phyloP scores from a whole-genome alignment of 2,329 filamentous ascomycete species.

The Cordyceps fumosorosea region DNA sequence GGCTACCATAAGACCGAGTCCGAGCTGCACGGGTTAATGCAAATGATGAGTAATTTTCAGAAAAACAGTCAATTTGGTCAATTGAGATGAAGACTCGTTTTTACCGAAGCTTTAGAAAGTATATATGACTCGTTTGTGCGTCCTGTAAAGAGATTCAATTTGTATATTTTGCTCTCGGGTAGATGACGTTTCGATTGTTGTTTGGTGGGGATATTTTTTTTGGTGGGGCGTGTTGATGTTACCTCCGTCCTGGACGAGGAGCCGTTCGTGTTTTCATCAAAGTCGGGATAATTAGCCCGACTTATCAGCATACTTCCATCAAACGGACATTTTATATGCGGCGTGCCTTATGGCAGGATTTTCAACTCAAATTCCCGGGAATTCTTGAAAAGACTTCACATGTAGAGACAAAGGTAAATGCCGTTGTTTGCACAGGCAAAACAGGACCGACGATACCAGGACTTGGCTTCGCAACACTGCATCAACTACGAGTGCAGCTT shows the following conservation, averaged over 20 bases:
- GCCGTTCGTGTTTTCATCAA: neutral
- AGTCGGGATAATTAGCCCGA: neutral
- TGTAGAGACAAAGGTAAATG: neutral
- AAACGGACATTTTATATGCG: neutral
- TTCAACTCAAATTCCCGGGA: too few species aligned
- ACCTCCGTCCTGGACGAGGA: too few species aligned
- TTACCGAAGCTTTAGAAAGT: neutral
- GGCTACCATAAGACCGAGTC: conserved; percentile 1
- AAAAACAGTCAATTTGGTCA: neutral
- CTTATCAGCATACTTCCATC: neutral
- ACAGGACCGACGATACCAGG: too few species aligned
- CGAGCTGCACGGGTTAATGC: neutral
- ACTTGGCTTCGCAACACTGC: too few species aligned
- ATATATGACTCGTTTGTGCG: neutral
- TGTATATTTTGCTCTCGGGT: neutral
- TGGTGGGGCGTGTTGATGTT: neutral
- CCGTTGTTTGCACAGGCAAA: neutral
- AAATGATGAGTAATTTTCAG: neutral
- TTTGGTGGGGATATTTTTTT: neutral
- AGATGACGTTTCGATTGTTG: neutral
- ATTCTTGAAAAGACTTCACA: neutral
- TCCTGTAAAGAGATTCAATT: neutral
- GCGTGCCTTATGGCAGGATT: neutral
- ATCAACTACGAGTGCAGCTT: too few species aligned
- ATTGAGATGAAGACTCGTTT: neutral